Evolutionary conservation across 1,139 yeast genomes (phyloP).

Genomic region (Yarrowia galli): DNA sequence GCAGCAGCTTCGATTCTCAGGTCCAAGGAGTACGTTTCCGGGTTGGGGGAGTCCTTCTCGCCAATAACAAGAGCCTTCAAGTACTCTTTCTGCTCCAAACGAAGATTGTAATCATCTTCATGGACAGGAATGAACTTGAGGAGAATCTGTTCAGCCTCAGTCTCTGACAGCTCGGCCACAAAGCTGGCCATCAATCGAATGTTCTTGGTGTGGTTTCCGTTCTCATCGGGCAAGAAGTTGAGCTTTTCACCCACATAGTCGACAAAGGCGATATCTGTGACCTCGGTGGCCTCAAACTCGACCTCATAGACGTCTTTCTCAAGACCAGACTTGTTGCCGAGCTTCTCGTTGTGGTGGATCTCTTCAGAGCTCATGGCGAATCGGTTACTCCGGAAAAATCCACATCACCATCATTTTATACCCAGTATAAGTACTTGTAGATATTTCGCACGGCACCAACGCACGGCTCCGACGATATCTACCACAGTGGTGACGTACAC

Average conservation of each 20-base stretch:
- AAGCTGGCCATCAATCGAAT: conserved; percentile 1
- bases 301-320: neutral
- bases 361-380: neutral
- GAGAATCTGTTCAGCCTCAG: neutral
- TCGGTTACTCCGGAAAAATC: neutral
- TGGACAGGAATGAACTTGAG: conserved; percentile 49
- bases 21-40: conserved; percentile 8
- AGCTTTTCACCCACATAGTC: conserved; percentile 25
- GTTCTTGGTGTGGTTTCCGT: conserved; percentile 23
- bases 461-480: conserved; percentile 20
- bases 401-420: no score
- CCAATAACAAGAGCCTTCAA: neutral
- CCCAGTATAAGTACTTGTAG: neutral
- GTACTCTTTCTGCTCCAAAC: conserved; percentile 44
- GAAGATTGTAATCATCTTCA: conserved; percentile 60
- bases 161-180: conserved; percentile 1
- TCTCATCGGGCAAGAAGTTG: neutral
- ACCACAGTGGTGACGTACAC: neutral
- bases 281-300: conserved; percentile 18
- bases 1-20: conserved; percentile 19
- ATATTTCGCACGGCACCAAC: neutral
- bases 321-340: neutral
- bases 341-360: neutral
- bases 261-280: neutral
- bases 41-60: conserved; percentile 17